Conservation (phyloP, 441 rosid genomes). For the California macrophylla region DNA sequence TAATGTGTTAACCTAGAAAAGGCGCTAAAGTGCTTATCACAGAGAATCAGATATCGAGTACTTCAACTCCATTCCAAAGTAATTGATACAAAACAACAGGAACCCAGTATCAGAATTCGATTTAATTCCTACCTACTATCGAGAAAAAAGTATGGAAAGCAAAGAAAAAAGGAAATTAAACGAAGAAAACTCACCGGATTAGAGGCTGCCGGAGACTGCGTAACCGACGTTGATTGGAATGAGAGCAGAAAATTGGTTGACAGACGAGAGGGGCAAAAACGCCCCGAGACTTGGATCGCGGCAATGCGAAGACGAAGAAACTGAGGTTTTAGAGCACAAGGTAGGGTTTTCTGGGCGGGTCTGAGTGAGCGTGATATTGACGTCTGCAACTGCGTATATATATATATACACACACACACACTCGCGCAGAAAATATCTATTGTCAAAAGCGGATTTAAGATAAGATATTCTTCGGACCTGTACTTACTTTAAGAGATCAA, state of each 20-base stretch:
- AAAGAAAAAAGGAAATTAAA: background rate
- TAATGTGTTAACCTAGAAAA: background rate
- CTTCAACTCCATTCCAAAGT: background rate
- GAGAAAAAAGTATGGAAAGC: background rate
- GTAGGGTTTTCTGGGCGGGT: background rate
- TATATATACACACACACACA: no score
- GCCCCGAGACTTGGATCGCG: no score
- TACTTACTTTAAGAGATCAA: no score
- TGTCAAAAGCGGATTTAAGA: background rate
- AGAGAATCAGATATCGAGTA: background rate
- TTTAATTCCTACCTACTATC: background rate
- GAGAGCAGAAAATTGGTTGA: background rate
- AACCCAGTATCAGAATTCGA: background rate
- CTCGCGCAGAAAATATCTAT: background rate
- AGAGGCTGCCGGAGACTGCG: background rate
- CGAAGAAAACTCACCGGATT: background rate
- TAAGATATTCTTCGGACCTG: background rate
- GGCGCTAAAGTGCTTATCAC: background rate
- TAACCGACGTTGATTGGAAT: background rate
- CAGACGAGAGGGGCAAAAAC: background rate
- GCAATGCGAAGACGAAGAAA: no score
- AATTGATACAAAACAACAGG: background rate
- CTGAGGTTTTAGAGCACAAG: background rate
- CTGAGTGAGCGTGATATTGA: background rate
- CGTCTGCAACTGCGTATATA: background rate